Percentiles rank a stretch among this genome's conserved stretches.
Conservation (phyloP, 2,329 filamentous ascomycete species). For the Fusarium sp. region DNA sequence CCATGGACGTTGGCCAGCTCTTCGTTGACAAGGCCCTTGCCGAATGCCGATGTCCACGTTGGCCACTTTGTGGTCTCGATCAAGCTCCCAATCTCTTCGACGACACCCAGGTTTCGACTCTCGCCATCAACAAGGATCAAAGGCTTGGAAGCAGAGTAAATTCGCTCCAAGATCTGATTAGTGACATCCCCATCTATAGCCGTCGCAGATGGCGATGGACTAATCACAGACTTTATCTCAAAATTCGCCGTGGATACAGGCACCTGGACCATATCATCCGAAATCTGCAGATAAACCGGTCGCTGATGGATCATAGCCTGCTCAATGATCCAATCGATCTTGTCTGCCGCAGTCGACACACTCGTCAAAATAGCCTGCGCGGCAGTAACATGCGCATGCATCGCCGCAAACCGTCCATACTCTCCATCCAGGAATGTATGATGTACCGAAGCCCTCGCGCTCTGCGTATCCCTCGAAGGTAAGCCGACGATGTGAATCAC, state of each 20-base stretch:
- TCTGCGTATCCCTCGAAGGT: background rate
- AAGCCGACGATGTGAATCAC: constrained; percentile 20
- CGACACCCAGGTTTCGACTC: background rate
- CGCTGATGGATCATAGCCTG: constrained; percentile 13
- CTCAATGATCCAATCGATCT: constrained; percentile 23
- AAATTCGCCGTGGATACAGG: constrained; percentile 2
- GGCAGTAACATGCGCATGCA: constrained; percentile 23
- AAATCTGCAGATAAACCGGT: constrained; percentile 21
- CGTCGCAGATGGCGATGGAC: background rate
- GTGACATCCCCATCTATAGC: background rate
- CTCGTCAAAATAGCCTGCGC: constrained; percentile 15
- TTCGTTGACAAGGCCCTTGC: constrained; percentile 12
- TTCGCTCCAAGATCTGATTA: background rate
- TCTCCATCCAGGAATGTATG: constrained; percentile 25
- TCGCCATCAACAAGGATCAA: constrained; percentile 19
- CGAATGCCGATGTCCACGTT: constrained; percentile 22
- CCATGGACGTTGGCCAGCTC: constrained; percentile 22
- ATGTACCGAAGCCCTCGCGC: background rate
- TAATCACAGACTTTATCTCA: background rate
- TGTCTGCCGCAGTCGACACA: background rate
- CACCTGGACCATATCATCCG: constrained; percentile 18
- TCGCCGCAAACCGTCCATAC: constrained; percentile 15
- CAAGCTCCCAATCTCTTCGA: constrained; percentile 4
- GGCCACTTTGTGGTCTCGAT: constrained; percentile 4
- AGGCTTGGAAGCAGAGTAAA: constrained; percentile 19